Evolutionary conservation across 768 basidiomycete genomes (phyloP).

Genomic region (Pulveroboletus sp.): DNA sequence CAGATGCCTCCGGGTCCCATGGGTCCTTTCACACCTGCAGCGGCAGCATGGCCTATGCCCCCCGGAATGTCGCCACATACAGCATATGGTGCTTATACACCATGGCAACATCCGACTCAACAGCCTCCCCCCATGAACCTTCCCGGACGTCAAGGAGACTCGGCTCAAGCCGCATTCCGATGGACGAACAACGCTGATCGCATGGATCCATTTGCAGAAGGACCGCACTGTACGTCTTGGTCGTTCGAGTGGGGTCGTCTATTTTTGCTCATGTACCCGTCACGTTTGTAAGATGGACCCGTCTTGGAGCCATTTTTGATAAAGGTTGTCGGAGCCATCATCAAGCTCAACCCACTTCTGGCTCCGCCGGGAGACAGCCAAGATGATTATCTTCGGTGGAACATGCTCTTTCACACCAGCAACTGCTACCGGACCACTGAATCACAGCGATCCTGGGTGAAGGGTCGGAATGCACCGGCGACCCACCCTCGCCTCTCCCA

Average conservation of each 20-base stretch:
- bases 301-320: slow-evolving; percentile 61
- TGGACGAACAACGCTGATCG: slow-evolving; percentile 31
- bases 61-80: slow-evolving; percentile 25
- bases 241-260: background rate
- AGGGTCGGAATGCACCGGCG: slow-evolving; percentile 60
- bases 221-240: slow-evolving; percentile 38
- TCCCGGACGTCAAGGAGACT: slow-evolving; percentile 21
- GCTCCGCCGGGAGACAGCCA: slow-evolving; percentile 40
- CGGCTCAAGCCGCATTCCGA: slow-evolving; percentile 26
- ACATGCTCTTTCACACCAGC: slow-evolving; percentile 64
- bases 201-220: slow-evolving; percentile 37
- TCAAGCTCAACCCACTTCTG: slow-evolving; percentile 62
- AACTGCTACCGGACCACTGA: slow-evolving; percentile 64
- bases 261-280: slow-evolving; percentile 12
- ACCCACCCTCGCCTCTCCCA: slow-evolving; percentile 56
- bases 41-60: slow-evolving; percentile 23
- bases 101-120: slow-evolving; percentile 27
- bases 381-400: slow-evolving; percentile 62
- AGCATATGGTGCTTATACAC: slow-evolving; percentile 21
- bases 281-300: slow-evolving; percentile 65
- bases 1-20: slow-evolving; percentile 11
- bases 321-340: slow-evolving; percentile 42
- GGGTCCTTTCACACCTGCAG: slow-evolving; percentile 24
- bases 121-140: slow-evolving; percentile 23
- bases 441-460: slow-evolving; percentile 58